phyloP scores from a whole-genome alignment of 495 filamentous ascomycete species.

The Chaetomium cochliodes region DNA sequence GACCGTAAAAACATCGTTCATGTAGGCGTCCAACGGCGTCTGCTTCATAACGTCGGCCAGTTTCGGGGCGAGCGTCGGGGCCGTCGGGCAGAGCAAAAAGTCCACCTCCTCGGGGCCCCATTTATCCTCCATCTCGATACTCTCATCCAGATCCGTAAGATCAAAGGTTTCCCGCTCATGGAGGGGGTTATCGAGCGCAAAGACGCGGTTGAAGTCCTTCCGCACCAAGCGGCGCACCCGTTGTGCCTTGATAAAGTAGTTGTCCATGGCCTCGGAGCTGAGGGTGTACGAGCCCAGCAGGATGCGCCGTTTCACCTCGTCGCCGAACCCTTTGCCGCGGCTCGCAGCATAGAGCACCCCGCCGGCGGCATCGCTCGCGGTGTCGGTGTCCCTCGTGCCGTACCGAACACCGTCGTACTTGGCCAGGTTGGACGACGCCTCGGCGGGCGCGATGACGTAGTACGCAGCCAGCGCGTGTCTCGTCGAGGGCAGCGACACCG shows the following conservation, averaged over 20 bases:
- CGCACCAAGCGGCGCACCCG: conserved; percentile 79
- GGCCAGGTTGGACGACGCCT: conserved; percentile 95
- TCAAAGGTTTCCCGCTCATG: conserved; percentile 46
- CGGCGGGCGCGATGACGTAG: conserved; percentile 91
- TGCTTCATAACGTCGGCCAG: conserved; percentile 51
- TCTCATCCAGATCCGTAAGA: conserved; percentile 47
- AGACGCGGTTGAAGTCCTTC: conserved; percentile 78
- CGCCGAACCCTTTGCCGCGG: conserved; percentile 70
- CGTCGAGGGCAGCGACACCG: conserved; percentile 82
- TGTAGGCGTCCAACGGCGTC: conserved; percentile 57
- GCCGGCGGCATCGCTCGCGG: conserved; percentile 36
- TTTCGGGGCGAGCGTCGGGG: conserved; percentile 71
- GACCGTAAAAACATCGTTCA: conserved; percentile 94
- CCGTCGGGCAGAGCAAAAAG: conserved; percentile 83
- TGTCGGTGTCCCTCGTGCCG: conserved; percentile 47
- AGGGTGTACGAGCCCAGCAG: conserved; percentile 87
- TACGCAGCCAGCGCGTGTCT: conserved; percentile 85
- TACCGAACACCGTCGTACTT: conserved; percentile 97
- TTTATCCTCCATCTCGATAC: conserved; percentile 43
- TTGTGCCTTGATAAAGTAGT: conserved; percentile 96
- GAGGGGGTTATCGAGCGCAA: conserved; percentile 66
- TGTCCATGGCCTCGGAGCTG: conserved; percentile 87
- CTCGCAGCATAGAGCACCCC: conserved; percentile 71
- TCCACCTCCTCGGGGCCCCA: conserved; percentile 64
- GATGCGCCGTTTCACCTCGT: conserved; percentile 82